These are phyloP conservation scores for Raphanus raphanistrum DNA, from an alignment of 345 rosid genomes.

Conservation along the genomic window DNA sequence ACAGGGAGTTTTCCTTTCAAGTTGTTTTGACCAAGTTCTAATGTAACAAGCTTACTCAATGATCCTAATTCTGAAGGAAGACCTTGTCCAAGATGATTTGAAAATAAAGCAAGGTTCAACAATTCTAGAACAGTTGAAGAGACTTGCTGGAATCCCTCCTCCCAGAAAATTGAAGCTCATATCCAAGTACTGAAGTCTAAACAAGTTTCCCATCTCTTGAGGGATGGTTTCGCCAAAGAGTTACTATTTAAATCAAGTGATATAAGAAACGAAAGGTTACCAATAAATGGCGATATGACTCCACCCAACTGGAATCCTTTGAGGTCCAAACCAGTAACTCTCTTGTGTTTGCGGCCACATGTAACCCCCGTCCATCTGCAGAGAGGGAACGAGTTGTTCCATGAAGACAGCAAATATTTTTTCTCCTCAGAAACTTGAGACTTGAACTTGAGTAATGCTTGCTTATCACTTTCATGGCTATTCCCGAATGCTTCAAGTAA, in stretches of 20 bases:
- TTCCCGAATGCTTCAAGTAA: not conserved
- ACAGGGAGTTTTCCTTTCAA: not conserved
- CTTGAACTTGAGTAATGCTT: not conserved
- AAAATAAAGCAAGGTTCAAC: not conserved
- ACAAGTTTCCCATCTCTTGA: not conserved
- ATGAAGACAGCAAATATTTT: not conserved
- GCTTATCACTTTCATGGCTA: not conserved
- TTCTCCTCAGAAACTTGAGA: not conserved
- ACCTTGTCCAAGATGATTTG: not conserved
- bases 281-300: not conserved
- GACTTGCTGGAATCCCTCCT: not conserved
- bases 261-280: not conserved
- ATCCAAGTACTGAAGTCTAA: not conserved
- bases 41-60: not conserved
- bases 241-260: not conserved
- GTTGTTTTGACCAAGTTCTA: not conserved
- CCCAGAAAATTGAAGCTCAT: not conserved
- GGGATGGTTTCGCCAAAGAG: not conserved
- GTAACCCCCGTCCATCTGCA: not conserved
- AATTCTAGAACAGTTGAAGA: not conserved
- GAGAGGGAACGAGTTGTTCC: not conserved
- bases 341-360: not conserved
- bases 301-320: not conserved
- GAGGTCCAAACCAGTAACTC: not conserved
- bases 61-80: not conserved